Evolutionary conservation across 176 grass and related monocot genomes (phyloP), one percentile per base, ranked within the genome.

Genomic region (Hyparrhenia diplandra): DNA sequence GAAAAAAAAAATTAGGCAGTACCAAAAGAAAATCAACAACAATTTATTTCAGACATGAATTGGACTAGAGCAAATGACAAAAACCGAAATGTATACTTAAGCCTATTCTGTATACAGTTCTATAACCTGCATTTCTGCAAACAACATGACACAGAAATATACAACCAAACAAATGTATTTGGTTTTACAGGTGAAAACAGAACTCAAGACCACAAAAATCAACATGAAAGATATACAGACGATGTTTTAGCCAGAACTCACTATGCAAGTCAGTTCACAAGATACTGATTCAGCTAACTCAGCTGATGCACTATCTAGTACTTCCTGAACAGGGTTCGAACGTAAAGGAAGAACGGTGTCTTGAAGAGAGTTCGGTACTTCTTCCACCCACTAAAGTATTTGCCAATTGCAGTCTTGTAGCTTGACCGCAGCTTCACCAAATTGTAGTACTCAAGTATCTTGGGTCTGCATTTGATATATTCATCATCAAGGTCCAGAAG

Each of bases 361-460:
- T 88, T 99, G 25, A 91, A 74, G n/a, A n/a, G n/a, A n/a, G n/a
- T n/a, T n/a, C n/a, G n/a, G n/a, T n/a, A n/a, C n/a, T n/a, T n/a
- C n/a, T n/a, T n/a, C n/a, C n/a, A n/a, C n/a, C n/a, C n/a, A n/a
- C n/a, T 30, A 59, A 98, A 98, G 82, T 95, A 98, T 69, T 84
- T 98, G 37, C 90, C 92, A 63, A 98, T 91, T 12, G 82, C 87
- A 58, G 73, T 58, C 76, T 93, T 93, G 85, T 95, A 98, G 87
- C 96, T 95, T 46, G 90, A 87, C 29, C 96, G 85, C 34, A 85
- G 87, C 90, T 93, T 98, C 59, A 98, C 86, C 88, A 91, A 40
- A 13, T 83, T 82, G 82, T 98, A 94, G 78, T 98, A 98, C 69
- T 86, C 90, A 1, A 80, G 49, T 79, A 93, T 69, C 30, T 88